These are phyloP conservation scores for Teratosphaeria gauchensis DNA, from an alignment of 2,329 filamentous ascomycete genomes.

Conservation along the genomic window DNA sequence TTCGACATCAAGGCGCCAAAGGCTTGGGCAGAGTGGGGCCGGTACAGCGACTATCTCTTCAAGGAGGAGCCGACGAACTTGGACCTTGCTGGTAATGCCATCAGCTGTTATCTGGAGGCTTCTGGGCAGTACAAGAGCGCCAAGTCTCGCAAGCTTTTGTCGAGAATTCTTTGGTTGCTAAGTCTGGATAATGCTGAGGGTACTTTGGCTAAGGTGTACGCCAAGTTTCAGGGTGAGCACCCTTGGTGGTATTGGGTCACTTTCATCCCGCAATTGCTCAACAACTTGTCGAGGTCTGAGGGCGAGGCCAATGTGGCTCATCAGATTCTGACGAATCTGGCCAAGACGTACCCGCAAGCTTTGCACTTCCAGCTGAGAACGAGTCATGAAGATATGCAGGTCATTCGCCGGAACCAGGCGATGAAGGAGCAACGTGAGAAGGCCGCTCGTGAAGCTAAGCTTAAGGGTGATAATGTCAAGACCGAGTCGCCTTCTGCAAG, in stretches of 20 bases:
- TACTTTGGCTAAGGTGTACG: conserved; percentile 74
- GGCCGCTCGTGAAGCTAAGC: conserved; percentile 46
- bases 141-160: conserved; percentile 88
- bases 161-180: conserved; percentile 87
- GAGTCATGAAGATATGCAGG: conserved; percentile 83
- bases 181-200: conserved; percentile 86
- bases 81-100: conserved; percentile 75
- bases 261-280: conserved; percentile 92
- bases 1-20: conserved; percentile 94
- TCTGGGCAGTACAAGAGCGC: conserved; percentile 94
- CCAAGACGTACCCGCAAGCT: conserved; percentile 87
- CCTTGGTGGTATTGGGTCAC: conserved; percentile 99
- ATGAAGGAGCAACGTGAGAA: conserved; percentile 48
- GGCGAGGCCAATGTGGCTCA: conserved; percentile 75
- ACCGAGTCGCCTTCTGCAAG: conserved; percentile 24
- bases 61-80: conserved; percentile 79
- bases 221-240: conserved; percentile 94
- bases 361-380: conserved; percentile 93
- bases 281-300: conserved; percentile 71
- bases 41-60: conserved; percentile 94
- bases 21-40: conserved; percentile 98
- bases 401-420: conserved; percentile 74
- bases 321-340: conserved; percentile 80
- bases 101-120: conserved; percentile 93
- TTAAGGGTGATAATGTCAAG: conserved; percentile 38